Evolutionary conservation across 192 early-diverging fungal genomes (phyloP).

Genomic region (Coemansia sp.): DNA sequence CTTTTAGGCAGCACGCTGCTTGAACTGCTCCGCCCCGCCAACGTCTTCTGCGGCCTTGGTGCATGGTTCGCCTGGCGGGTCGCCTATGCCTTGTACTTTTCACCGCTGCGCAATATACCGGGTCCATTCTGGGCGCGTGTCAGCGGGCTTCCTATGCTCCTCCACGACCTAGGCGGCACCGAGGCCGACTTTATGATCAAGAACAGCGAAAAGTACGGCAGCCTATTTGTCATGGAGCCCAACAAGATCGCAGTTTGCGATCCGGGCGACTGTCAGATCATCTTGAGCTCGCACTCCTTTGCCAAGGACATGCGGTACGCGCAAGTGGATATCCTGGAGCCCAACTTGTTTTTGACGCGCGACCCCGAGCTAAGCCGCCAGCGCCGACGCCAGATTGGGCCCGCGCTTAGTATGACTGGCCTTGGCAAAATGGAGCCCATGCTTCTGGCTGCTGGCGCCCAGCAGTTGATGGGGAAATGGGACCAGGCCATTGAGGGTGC

Average conservation of each 20-base stretch:
- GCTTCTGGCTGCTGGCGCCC: slow-evolving; percentile 30
- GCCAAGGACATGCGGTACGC: slow-evolving; percentile 36
- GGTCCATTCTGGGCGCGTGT: slow-evolving; percentile 44
- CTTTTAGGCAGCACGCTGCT: slow-evolving; percentile 2
- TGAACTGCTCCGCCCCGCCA: slow-evolving; percentile 20
- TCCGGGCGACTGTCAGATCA: slow-evolving; percentile 21
- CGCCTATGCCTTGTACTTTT: slow-evolving; percentile 35
- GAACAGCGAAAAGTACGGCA: slow-evolving; percentile 42
- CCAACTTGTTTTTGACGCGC: slow-evolving; percentile 42
- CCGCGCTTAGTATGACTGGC: slow-evolving; percentile 19
- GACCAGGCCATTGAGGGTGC: slow-evolving; percentile 14
- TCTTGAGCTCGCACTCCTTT: slow-evolving; percentile 45
- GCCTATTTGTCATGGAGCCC: slow-evolving; percentile 41
- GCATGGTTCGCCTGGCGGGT: slow-evolving; percentile 30
- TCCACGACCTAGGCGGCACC: slow-evolving; percentile 29
- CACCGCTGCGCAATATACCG: slow-evolving; percentile 42
- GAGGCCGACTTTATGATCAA: slow-evolving; percentile 39
- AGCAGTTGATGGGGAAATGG: slow-evolving; percentile 41
- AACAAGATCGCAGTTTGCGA: slow-evolving; percentile 34
- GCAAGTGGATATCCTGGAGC: slow-evolving; percentile 33
- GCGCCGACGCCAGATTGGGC: slow-evolving; percentile 40
- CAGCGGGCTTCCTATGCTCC: slow-evolving; percentile 31
- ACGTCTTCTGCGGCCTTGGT: slow-evolving; percentile 24
- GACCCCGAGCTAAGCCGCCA: slow-evolving; percentile 40
- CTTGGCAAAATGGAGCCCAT: slow-evolving; percentile 39